Base-by-base conservation (phyloP, 23 red algal species). In the Agarophyton chilense region DNA sequence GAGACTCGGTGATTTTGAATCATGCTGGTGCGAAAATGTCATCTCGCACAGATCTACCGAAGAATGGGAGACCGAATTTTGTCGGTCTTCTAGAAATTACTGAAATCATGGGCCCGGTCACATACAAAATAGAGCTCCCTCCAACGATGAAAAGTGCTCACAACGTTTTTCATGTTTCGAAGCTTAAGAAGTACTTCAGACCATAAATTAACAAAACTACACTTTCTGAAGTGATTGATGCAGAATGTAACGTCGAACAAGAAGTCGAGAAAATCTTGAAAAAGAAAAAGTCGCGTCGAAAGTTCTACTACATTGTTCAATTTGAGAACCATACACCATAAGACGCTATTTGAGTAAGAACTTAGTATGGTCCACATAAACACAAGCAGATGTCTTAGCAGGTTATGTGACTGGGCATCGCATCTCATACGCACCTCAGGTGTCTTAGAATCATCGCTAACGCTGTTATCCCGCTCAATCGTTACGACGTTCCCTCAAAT, bases 161-260 rank as follows among this genome's bases (percentile, higher is more conserved):
- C 29, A 63, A 82, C 32, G 78, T 82, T 82, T 57, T 82, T 52
- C 53, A 82, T 62, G 78, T 65, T 10, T 57, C 78, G 16, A 82
- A 82, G 28, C 42, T 82, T 12, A 82, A 82, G 0, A 82, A 51
- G 22, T 61, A 32, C 29, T 28, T 19, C 22, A 34, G 50, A 63
- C 32, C 9, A 12, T 51, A 53, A 61, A 62, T 33, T 52, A 29
- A 40, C 22, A 53, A 62, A 2, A 41, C 64, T 0, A 71, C 64
- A 31, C 16, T 82, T 60, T 39, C 52, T 31, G 58, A 68, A 46
- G 54, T 84, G 2, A 71, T 84, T 35, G 80, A 84, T 71, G 58
- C 80, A 5, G 80, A 84, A 36, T 55, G 80, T 68, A 67, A 54
- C 24, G 18, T 66, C 21, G 80, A 84, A 57, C 56, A 84, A 70